A percentile compares a stretch with the other conserved stretches of the same genome.
These are phyloP conservation scores for Hortiboletus flavorubellus DNA, from an alignment of 768 basidiomycete genomes.

Conservation along the genomic window DNA sequence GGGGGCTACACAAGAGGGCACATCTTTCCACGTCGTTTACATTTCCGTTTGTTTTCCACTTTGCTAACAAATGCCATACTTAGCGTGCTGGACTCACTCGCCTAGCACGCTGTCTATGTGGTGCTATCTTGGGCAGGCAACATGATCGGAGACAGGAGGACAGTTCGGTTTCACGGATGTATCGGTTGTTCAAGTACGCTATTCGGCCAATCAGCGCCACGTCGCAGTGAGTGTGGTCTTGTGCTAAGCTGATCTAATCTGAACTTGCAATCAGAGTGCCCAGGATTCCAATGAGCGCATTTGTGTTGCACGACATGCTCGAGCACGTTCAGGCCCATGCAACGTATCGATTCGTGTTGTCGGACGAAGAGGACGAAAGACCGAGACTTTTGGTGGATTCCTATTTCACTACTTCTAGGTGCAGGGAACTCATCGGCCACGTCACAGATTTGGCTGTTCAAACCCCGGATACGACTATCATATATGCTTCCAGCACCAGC, in stretches of 20 bases:
- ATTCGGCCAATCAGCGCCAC: slow-evolving; percentile 64
- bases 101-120: slow-evolving; percentile 73
- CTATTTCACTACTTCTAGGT: neutral
- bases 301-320: slow-evolving; percentile 86
- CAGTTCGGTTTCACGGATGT: slow-evolving; percentile 40
- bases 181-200: slow-evolving; percentile 80
- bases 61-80: slow-evolving; percentile 10
- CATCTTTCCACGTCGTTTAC: slow-evolving; percentile 38
- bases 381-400: slow-evolving; percentile 70
- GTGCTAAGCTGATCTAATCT: neutral
- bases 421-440: neutral
- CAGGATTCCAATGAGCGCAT: slow-evolving; percentile 73
- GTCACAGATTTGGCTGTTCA: slow-evolving; percentile 89
- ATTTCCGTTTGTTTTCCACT: slow-evolving; percentile 13
- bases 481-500: slow-evolving; percentile 58
- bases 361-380: slow-evolving; percentile 82
- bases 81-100: slow-evolving; percentile 64
- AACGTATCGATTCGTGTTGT: slow-evolving; percentile 84
- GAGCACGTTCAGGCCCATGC: slow-evolving; percentile 92
- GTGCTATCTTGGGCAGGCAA: slow-evolving; percentile 74
- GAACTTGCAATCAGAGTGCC: slow-evolving; percentile 27
- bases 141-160: slow-evolving; percentile 44
- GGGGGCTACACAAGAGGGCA: slow-evolving; percentile 90
- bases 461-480: slow-evolving; percentile 78
- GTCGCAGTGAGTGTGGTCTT: slow-evolving; percentile 53